Conservation (phyloP, 257 asterid species). For the Datura wrightii region DNA sequence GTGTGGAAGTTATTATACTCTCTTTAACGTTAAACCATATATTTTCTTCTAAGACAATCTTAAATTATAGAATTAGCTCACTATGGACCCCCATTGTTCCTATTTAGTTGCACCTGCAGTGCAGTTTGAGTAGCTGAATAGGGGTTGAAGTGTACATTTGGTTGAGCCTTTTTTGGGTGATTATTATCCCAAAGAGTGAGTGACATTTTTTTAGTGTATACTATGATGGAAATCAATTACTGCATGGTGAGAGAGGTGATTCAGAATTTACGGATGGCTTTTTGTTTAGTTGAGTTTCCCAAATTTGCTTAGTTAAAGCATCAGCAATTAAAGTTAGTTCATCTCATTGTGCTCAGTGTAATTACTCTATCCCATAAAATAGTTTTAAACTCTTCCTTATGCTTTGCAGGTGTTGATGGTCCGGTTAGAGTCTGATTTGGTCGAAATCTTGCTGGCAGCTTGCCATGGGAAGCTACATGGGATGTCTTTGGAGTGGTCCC, state of each 20-base stretch:
- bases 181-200: background rate
- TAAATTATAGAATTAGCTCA: background rate
- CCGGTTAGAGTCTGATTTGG: constrained; percentile 85
- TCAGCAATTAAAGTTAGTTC: background rate
- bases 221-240: background rate
- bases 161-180: background rate
- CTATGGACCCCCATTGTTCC: background rate
- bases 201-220: too few species aligned
- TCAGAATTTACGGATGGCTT: background rate
- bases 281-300: background rate
- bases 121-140: background rate
- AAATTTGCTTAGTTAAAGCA: background rate
- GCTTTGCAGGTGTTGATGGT: constrained; percentile 79
- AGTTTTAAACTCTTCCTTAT: background rate
- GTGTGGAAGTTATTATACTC: background rate
- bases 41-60: background rate
- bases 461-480: constrained; percentile 70
- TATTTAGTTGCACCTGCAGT: background rate
- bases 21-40: background rate
- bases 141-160: background rate
- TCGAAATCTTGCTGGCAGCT: constrained; percentile 78
- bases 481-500: constrained; percentile 75
- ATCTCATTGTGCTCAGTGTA: background rate
- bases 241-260: background rate
- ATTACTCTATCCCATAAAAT: background rate